Conservation (phyloP, 345 rosid species). For the Firmiana major region DNA sequence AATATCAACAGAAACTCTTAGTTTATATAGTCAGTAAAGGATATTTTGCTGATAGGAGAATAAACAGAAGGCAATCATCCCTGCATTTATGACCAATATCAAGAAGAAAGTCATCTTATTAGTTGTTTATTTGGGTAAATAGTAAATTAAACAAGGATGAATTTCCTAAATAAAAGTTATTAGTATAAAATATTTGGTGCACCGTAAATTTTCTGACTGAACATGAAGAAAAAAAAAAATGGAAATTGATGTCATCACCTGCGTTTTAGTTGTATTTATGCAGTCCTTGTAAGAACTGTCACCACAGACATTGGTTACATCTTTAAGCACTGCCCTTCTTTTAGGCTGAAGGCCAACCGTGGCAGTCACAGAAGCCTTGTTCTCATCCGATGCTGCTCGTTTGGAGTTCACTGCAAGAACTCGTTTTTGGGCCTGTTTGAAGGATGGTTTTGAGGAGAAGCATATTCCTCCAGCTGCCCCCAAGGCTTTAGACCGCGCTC, state of each 20-base stretch:
- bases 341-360: conserved; percentile 47
- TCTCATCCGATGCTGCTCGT: conserved; percentile 50
- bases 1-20: conserved; percentile 12
- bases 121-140: background rate
- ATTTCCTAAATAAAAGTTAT: background rate
- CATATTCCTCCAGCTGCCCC: conserved; percentile 40
- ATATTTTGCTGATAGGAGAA: conserved; percentile 8
- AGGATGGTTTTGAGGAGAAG: conserved; percentile 53
- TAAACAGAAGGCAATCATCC: background rate
- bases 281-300: conserved; percentile 31
- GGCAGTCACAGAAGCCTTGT: conserved; percentile 31
- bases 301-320: conserved; percentile 52
- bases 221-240: conserved; percentile 3
- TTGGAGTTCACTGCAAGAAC: conserved; percentile 33
- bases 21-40: conserved; percentile 2
- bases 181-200: background rate
- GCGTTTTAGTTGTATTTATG: conserved; percentile 35
- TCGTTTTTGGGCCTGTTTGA: conserved; percentile 61
- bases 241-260: conserved; percentile 31
- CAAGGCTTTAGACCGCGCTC: conserved; percentile 68
- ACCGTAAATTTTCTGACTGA: conserved; percentile 4
- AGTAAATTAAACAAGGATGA: background rate
- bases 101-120: conserved; percentile 7
- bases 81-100: background rate
- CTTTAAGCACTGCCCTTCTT: conserved; percentile 76